Evolutionary conservation across 805 yeast species (phyloP), one percentile per base, ranked within the genome.

Genomic region (Blastobotrys americana): DNA sequence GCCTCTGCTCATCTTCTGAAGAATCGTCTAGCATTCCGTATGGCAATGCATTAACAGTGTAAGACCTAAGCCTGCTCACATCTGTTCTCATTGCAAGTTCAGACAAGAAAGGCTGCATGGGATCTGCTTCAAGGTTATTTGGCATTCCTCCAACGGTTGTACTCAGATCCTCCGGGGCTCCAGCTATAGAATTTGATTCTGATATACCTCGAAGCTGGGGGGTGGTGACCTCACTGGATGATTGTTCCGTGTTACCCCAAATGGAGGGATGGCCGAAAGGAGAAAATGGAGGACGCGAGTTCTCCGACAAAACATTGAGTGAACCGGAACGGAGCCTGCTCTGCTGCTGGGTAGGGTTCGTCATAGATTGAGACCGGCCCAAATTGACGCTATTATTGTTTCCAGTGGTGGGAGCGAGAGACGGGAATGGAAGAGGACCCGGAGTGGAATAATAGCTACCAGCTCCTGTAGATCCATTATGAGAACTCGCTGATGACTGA

Each of bases 1-100:
- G 49, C 25, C 44, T 39, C 22, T 39, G 43, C 44, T 39, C 27
- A 42, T 34, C 51, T 48, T 47, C 50, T 50, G 41, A 34, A 37
- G 36, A 39, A 25, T 18, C 36, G 48, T 34, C 47, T 50, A 18
- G 54, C 50, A 5, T 49, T 42, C 23, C 31, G 44, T 37, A 47
- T 28, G 52, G 54, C 38, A 46, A 33, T 34, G 49, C 43, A 43
- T 53, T 56, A 28, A 56, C 55, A 19, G 66, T 61, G 47, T 61
- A 61, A 18, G 61, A 55, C 13, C 65, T 51, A 27, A 56, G 53
- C 22, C 61, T 49, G 42, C 44, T 50, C 38, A 58, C 60, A 49
- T 57, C 60, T 5, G 68, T 60, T 47, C 62, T 50, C 43, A 52
- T 45, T 35, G 62, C 58, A 42, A 55, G 51, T 42, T 60, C 64